Conservation (phyloP, 768 basidiomycete genomes). For the Mycena galericulata region DNA sequence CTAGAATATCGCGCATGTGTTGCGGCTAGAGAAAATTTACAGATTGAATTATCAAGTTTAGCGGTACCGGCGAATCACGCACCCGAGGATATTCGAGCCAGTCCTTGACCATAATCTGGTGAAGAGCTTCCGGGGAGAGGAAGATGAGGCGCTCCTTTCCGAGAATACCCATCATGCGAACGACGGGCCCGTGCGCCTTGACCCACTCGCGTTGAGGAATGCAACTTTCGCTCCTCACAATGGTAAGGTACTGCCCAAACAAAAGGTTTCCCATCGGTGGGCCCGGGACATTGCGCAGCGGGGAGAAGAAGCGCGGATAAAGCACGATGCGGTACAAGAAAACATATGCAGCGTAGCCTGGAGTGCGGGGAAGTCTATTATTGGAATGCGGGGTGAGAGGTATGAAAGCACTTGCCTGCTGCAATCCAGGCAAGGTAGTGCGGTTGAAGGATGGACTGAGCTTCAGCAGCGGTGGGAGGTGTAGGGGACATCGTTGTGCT, state of each 20-base stretch:
- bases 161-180: conserved; percentile 58
- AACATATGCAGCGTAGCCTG: conserved; percentile 26
- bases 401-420: not conserved
- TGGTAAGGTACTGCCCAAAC: conserved; percentile 52
- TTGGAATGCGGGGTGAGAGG: not conserved
- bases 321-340: conserved; percentile 46
- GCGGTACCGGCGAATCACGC: conserved; percentile 16
- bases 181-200: conserved; percentile 57
- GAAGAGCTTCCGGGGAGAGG: conserved; percentile 57
- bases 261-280: conserved; percentile 49
- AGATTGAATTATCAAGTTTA: conserved; percentile 1
- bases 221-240: conserved; percentile 55
- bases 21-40: conserved; percentile 46
- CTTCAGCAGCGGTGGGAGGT: not conserved
- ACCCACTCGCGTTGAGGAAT: conserved; percentile 60
- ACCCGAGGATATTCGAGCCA: conserved; percentile 62
- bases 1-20: conserved; percentile 56
- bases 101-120: conserved; percentile 56
- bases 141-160: conserved; percentile 60
- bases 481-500: conserved; percentile 22
- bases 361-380: not conserved
- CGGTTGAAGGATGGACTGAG: conserved; percentile 4
- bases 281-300: conserved; percentile 52
- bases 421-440: conserved; percentile 12
- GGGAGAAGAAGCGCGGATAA: conserved; percentile 51